Base-by-base conservation (phyloP, 805 yeast genomes). In the Monosporozyma unispora region DNA sequence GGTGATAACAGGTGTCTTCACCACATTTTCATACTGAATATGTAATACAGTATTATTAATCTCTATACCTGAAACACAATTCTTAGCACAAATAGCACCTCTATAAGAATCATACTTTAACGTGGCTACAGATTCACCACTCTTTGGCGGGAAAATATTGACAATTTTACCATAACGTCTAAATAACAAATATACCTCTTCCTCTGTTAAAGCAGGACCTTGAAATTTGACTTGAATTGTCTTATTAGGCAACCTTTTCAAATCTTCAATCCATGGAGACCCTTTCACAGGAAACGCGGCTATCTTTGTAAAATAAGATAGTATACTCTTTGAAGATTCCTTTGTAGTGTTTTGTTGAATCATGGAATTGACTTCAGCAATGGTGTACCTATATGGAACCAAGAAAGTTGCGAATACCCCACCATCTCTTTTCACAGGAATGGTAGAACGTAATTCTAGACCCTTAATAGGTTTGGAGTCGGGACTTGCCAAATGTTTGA, bases 181-280 rank as follows among this genome's bases (percentile, higher is more conserved):
- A 62, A 93, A 82, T 48, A 88, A 68, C 2, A 85, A 76, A 58
- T 90, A 91, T 47, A 90, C 64, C 48, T 82, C 84, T 51, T 75
- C 76, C 64, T 90, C 97, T 54, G 88, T 95, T 51, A 91, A 68
- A 5, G 81, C 74, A 0, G 81, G 80, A 1, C 96, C 97, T 55
- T 84, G 88, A 62, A 84, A 90, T 25, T 75, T 73, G 4, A 91
- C 80, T 48, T 78, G 76, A 22, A 93, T 67, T 12, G 73, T 72
- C 8, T 74, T 68, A 48, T 84, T 80, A 8, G 96, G 95, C 54
- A 75, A 78, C 53, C 96, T 70, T 57, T 87, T 77, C 63, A 93
- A 71, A 63, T 93, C 99, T 68, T 91, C 98, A 52, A 93, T 84
- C 96, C 97, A 91, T 0, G 99, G 99, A 1, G 77, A 72, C 53